Percentiles rank a stretch among this genome's conserved stretches.
These are phyloP conservation scores for Backusella sp. DNA, from an alignment of 192 early-diverging fungal genomes.

Conservation along the genomic window DNA sequence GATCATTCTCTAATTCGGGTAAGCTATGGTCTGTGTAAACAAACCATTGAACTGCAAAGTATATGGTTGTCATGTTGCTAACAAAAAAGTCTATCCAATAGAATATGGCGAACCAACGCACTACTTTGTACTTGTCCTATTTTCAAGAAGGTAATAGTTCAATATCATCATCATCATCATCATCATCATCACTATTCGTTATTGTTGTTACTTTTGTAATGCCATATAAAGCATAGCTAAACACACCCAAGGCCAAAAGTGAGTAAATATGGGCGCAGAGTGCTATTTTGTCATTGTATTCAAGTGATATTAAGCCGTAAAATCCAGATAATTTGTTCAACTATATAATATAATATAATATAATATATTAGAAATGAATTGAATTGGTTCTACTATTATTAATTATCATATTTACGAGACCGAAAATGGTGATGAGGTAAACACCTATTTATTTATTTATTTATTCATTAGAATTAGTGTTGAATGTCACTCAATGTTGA, in stretches of 20 bases:
- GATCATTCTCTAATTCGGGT: constrained; percentile 18
- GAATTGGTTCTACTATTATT: not conserved
- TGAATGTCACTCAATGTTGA: not conserved
- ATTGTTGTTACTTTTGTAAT: constrained; percentile 29
- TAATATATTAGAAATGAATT: not conserved
- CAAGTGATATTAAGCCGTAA: constrained; percentile 34
- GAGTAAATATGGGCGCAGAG: constrained; percentile 33
- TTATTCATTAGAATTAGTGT: not conserved
- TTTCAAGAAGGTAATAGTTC: too few relatives aligned
- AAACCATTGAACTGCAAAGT: constrained; percentile 35
- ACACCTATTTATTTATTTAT: constrained; percentile 2
- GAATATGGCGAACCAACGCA: constrained; percentile 27
- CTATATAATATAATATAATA: too few relatives aligned
- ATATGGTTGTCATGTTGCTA: constrained; percentile 21
- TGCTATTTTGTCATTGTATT: constrained; percentile 19
- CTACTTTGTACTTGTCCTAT: constrained; percentile 18
- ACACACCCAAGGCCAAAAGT: constrained; percentile 18
- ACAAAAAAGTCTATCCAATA: constrained; percentile 39
- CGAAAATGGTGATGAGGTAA: constrained; percentile 16
- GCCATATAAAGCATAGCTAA: constrained; percentile 26
- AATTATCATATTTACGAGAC: not conserved
- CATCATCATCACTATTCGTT: not conserved
- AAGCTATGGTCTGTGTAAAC: constrained; percentile 35
- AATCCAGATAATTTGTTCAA: constrained; percentile 39
- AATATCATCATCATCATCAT: too few relatives aligned